phyloP scores from a whole-genome alignment of 371 early-diverging fungal genomes.

The Aphelidium insulamus region DNA sequence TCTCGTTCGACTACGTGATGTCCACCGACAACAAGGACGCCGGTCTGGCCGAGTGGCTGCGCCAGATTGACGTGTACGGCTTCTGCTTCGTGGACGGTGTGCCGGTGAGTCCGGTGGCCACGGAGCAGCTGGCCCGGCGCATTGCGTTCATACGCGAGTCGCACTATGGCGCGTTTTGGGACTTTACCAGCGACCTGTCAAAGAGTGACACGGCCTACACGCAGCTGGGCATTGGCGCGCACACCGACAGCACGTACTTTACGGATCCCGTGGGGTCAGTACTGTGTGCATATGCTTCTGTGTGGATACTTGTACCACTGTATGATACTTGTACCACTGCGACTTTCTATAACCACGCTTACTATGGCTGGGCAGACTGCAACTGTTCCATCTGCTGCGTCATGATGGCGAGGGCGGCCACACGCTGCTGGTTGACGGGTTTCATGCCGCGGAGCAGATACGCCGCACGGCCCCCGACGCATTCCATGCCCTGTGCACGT shows the following conservation, averaged over 20 bases:
- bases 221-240: constrained; percentile 43
- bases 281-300: neutral
- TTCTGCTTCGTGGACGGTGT: constrained; percentile 51
- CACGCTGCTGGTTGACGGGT: constrained; percentile 64
- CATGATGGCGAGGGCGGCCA: constrained; percentile 52
- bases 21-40: constrained; percentile 25
- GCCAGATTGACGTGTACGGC: constrained; percentile 42
- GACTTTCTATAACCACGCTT: neutral
- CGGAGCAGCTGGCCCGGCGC: constrained; percentile 37
- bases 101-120: constrained; percentile 35
- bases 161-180: constrained; percentile 70
- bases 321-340: neutral
- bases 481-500: constrained; percentile 33
- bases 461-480: constrained; percentile 28
- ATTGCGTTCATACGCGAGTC: constrained; percentile 56
- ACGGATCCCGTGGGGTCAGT: constrained; percentile 59
- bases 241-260: constrained; percentile 82
- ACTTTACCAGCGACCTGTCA: constrained; percentile 49
- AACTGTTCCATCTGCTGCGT: constrained; percentile 64
- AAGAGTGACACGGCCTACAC: constrained; percentile 81
- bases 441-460: constrained; percentile 39
- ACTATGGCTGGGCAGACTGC: constrained; percentile 17
- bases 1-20: constrained; percentile 40
- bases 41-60: constrained; percentile 49
- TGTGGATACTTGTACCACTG: neutral